Percentiles rank a stretch among this genome's conserved stretches.
Evolutionary conservation across 2,329 filamentous ascomycete genomes (phyloP).

Genomic region (Aspergillus costaricaensis): DNA sequence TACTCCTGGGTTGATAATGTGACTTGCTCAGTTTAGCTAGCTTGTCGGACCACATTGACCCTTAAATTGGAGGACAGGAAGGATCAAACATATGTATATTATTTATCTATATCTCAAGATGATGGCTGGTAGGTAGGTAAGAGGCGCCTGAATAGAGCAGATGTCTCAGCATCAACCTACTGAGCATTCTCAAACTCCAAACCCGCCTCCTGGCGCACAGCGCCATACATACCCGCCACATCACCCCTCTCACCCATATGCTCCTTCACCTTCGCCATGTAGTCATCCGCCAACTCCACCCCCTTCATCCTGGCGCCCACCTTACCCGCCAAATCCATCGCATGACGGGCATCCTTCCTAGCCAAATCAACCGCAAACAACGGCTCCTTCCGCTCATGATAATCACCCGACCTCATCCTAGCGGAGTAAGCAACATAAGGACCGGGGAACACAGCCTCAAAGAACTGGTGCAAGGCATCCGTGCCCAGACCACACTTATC

Average conservation of each 20-base stretch:
- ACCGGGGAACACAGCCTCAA: constrained; percentile 5
- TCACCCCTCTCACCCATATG: constrained; percentile 55
- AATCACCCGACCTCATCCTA: constrained; percentile 1
- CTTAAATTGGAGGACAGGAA: no score
- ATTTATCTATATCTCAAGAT: background rate
- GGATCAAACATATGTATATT: no score
- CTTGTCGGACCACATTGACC: no score
- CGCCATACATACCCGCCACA: constrained; percentile 75
- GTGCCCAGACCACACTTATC: constrained; percentile 14
- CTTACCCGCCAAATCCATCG: background rate
- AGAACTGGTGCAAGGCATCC: background rate
- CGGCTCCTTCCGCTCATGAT: background rate
- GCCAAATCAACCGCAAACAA: background rate
- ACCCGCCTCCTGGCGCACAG: constrained; percentile 68
- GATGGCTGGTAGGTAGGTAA: no score
- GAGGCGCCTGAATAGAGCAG: no score
- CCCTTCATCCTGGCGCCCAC: background rate
- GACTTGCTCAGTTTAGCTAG: no score
- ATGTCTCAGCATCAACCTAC: background rate
- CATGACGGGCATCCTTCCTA: constrained; percentile 1
- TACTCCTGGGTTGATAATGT: no score
- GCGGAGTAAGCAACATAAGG: constrained; percentile 4
- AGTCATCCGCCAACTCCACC: constrained; percentile 2
- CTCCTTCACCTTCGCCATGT: constrained; percentile 8
- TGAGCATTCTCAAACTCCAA: constrained; percentile 64